Percentiles rank a stretch among this genome's conserved stretches.
phyloP scores from a whole-genome alignment of 1,139 yeast species.

The Lodderomyces orthopsilosis region DNA sequence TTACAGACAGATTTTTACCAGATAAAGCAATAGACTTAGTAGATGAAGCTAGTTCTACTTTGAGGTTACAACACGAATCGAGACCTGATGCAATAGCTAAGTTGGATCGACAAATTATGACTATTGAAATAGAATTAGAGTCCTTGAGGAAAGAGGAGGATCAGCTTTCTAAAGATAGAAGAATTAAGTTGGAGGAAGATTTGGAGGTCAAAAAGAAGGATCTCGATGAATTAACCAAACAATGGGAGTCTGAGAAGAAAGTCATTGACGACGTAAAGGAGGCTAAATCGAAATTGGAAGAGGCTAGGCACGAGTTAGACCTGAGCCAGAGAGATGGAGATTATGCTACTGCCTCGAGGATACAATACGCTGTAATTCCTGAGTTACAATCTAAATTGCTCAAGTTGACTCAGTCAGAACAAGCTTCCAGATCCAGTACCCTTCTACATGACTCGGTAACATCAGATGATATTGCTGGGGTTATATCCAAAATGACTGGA shows the following conservation, averaged over 20 bases:
- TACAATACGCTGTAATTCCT: constrained; percentile 86
- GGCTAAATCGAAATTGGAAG: constrained; percentile 80
- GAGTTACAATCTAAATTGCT: constrained; percentile 60
- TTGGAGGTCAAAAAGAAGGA: constrained; percentile 63
- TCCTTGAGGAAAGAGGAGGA: constrained; percentile 92
- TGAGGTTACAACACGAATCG: constrained; percentile 92
- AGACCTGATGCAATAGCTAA: constrained; percentile 93
- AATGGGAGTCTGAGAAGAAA: constrained; percentile 82
- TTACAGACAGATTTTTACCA: constrained; percentile 87
- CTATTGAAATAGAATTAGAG: constrained; percentile 91
- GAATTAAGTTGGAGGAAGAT: constrained; percentile 60
- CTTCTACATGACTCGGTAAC: constrained; percentile 90
- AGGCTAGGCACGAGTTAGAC: constrained; percentile 79
- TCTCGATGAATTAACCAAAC: constrained; percentile 62
- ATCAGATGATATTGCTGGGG: constrained; percentile 88
- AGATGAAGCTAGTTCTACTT: constrained; percentile 95
- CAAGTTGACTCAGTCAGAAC: constrained; percentile 35
- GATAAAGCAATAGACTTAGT: constrained; percentile 96
- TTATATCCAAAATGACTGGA: constrained; percentile 92
- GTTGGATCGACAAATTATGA: constrained; percentile 86
- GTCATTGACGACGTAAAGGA: constrained; percentile 73
- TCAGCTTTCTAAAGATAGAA: constrained; percentile 74
- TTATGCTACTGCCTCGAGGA: constrained; percentile 83
- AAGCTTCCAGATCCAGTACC: constrained; percentile 18
- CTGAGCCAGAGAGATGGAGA: constrained; percentile 80